Base-by-base conservation (phyloP, 2,329 filamentous ascomycete species). In the Tolypocladium ovalisporum region DNA sequence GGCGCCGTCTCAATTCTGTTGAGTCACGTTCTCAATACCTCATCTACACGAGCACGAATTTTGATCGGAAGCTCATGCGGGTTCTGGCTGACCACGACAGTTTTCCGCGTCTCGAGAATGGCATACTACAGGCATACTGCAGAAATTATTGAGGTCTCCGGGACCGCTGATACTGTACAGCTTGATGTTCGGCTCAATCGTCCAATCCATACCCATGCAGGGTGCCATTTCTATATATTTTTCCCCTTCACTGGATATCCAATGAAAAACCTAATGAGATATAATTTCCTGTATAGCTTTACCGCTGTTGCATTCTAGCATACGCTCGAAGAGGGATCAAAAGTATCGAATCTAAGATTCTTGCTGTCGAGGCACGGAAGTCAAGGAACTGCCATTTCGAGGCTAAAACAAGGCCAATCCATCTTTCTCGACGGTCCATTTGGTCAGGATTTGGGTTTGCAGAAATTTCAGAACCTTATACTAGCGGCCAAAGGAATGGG, bases 401-500 rank as follows among this genome's bases (percentile, higher is more conserved):
- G 34, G 22, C 32, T 60, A n/a, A 42, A 10, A 44, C 29, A 58
- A 40, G 54, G 56, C 15, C 54, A 58, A 35, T 29, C 29, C 8
- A 52, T 60, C 29, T 51, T 60, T n/a, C 42, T 60, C 6, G n/a
- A 60, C 34, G n/a, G 56, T 5, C 54, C 51, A 29, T 60, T 57
- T 49, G 27, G 56, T n/a, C 52, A 55, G 12, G 35, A 56, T 17
- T 54, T 55, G 24, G 9, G 51, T 19, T 44, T 58, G 8, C 1
- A 60, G 36, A 51, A 5, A 22, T 52, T 54, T 29, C 15, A 60
- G 36, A 60, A 32, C 32, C 42, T 58, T 15, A 24, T 60, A 39
- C 51, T 60, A 12, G 51, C 51, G 34, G 58, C 58, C 13, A 60
- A 58, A 35, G 56, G 56, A n/a, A 54, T 60, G 9, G 54, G 58